phyloP scores from a whole-genome alignment of 73 alveolate species.

The Paramecium bursaria region DNA sequence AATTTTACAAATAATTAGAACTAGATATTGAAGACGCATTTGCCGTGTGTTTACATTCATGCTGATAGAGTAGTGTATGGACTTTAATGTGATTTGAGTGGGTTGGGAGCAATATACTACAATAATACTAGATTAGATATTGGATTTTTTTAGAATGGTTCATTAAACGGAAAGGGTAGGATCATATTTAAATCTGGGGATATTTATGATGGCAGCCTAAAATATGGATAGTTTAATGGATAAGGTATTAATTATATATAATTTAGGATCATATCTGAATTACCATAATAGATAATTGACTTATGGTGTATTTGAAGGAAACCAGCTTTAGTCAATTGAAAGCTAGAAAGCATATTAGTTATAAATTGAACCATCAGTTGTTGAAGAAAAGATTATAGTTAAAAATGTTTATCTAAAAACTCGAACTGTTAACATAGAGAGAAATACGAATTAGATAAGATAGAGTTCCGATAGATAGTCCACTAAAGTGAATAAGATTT shows the following conservation, averaged over 20 bases:
- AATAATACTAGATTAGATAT: constrained; percentile 32
- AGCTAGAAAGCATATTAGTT: neutral
- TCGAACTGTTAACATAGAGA: neutral
- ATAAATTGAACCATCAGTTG: constrained; percentile 8
- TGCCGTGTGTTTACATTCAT: constrained; percentile 14
- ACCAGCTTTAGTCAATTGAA: neutral
- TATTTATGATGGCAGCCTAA: constrained; percentile 19
- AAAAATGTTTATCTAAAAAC: constrained; percentile 25
- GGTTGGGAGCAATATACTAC: constrained; percentile 26
- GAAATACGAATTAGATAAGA: too few relatives aligned
- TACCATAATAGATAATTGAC: constrained; percentile 18
- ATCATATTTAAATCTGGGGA: constrained; percentile 50
- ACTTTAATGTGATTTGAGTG: constrained; percentile 47
- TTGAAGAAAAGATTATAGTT: constrained; percentile 6
- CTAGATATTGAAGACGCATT: neutral
- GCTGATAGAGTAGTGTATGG: constrained; percentile 55
- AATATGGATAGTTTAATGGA: constrained; percentile 46
- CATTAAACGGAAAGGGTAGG: constrained; percentile 41
- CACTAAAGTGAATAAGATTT: constrained; percentile 20
- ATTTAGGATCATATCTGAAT: constrained; percentile 37
- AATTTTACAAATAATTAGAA: neutral
- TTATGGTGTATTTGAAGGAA: constrained; percentile 5
- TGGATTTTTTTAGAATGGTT: constrained; percentile 55
- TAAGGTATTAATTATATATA: neutral
- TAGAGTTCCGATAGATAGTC: neutral